Base-by-base conservation (phyloP, 306 rosid genomes). In the Parietaria judaica region DNA sequence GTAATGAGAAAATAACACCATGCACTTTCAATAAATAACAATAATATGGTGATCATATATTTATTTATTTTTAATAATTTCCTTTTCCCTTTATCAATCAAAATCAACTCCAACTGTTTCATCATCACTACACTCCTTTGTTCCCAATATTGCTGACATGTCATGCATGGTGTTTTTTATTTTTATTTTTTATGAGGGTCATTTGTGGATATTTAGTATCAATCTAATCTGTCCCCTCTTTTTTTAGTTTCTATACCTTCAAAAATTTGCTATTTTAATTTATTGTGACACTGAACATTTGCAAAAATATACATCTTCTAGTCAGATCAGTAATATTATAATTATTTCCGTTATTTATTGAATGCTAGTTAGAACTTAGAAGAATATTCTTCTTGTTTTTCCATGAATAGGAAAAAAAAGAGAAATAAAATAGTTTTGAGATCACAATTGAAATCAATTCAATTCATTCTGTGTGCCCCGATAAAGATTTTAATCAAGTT, bases 81-180 rank as follows among this genome's bases (percentile, higher is more conserved):
- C 5, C 5, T 4, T n/a, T 12, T 23, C 8, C 8, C 48, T 3
- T 36, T 15, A 34, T 66, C 61, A 64, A 63, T 70, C 78, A 72
- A 56, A 6, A 31, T 38, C 61, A 58, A 41, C 66, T 64, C 71
- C 70, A 70, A 64, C 70, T 54, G 55, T 70, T 46, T 70, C 70
- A 23, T 23, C 31, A 23, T 23, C 31, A 70, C 71, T 65, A 70
- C 68, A 72, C 73, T 47, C 78, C 43, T 16, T 62, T 87, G 91
- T 77, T 76, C 64, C 85, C 81, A 64, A 74, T 61, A 54, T 51
- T 56, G 81, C 60, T 80, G 78, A 76, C 95, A 82, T 72, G 78
- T 73, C 92, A 80, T 76, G 95, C 79, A 68, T 66, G 66, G 38
- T 74, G 4, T 86, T 74, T 78, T 72, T 69, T 49, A 66, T 44